Base-by-base conservation (phyloP, 2,329 filamentous ascomycete species). In the Zelopaecilomyces penicillatus region DNA sequence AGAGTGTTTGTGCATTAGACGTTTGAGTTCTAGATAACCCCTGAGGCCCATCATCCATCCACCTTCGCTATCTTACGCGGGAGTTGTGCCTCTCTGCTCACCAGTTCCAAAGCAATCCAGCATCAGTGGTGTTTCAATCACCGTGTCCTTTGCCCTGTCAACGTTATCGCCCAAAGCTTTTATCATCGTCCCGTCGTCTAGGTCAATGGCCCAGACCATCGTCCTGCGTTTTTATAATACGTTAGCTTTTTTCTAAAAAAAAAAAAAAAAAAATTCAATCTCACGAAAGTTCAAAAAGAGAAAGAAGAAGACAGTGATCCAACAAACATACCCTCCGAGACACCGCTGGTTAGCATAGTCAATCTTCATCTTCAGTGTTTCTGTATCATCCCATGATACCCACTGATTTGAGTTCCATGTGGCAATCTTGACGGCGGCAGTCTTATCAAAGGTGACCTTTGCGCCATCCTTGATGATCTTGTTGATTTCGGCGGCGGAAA, bases 341-440 rank as follows among this genome's bases (percentile, higher is more conserved):
- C 62, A 62, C 4, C 41, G 48, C 33, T n/a, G 36, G 35, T 58
- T 56, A 2, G 59, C 61, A 40, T 52, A 59, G 19, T 64, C 56
- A 30, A 50, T 37, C 54, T 66, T 65, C 42, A 60, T 38, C 45
- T 56, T 48, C 42, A 64, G 50, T n/a, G 65, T 63, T 34, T 61
- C 49, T 3, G 31, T 52, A 44, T 67, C 61, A 47, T 70, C 65
- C 35, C 51, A 70, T 3, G 52, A 52, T 2, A 68, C 56, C 67
- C 65, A 69, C 46, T 69, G 62, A 42, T 64, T 50, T 5, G 30
- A 41, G 38, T 56, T 51, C 55, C 56, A 68, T 0, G 56, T 57
- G 8, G 62, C 50, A 6, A 53, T 54, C 46, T 65, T 59, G 11
- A 63, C 64, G 0, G 54, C 63, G 0, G 57, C 61, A 5, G 47